Evolutionary conservation across 805 yeast genomes (phyloP), one percentile per base, ranked within the genome.

Genomic region (Cyberlindnera suaveolens): DNA sequence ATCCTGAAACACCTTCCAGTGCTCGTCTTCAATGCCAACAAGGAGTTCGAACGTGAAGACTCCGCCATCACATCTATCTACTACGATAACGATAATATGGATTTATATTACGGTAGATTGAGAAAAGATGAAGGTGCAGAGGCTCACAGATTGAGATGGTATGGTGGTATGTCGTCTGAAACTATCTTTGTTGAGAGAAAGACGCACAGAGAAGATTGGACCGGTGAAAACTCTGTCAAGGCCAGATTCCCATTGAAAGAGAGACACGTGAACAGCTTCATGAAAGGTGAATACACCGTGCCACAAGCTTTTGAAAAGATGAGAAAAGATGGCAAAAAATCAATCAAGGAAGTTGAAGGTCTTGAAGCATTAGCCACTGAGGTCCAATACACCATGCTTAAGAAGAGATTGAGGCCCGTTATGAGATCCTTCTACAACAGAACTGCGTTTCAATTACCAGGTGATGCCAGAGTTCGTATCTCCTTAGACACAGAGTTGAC

Each of bases 181-280:
- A 86, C 85, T 34, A 86, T 91, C 43, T 93, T 93, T 51, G 96
- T 91, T 38, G 99, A 93, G 68, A 79, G 99, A 65, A 93, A 93
- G 65, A 93, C 99, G 6, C 99, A 93, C 62, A 78, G 99, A 65
- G 99, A 93, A 66, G 99, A 93, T 70, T 91, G 99, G 99, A 93
- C 99, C 3, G 99, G 99, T 55, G 99, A 93, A 65, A 91, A 91
- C 67, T 87, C 96, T n/a, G 99, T 93, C 51, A 93, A 93, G 67
- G 98, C 98, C 5, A 78, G 99, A 63, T 93, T 93, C 66, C 82
- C 91, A 17, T 68, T 93, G 52, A 93, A 90, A 64, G 99, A 93
- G 63, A 87, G 84, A 63, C 77, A 88, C 59, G 89, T 91, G 40
- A 93, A 93, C 61, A 78, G 80, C 40, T 93, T 88, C 63, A 63